Evolutionary conservation across 768 basidiomycete species (phyloP).

Genomic region (Naematelia encephala): DNA sequence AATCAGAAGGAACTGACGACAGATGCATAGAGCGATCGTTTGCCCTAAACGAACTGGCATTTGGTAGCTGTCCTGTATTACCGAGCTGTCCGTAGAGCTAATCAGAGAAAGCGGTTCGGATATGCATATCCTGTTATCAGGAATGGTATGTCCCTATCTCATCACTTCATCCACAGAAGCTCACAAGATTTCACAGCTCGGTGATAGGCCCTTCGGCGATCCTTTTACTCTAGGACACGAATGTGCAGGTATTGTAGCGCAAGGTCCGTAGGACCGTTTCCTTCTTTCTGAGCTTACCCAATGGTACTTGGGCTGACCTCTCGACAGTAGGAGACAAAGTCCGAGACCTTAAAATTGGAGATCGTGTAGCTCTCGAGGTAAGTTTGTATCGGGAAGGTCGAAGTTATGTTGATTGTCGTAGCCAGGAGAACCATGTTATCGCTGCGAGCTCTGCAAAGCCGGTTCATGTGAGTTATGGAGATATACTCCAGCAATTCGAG

Average conservation of each 20-base stretch:
- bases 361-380: constrained; percentile 87
- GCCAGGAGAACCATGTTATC: constrained; percentile 79
- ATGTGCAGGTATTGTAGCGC: constrained; percentile 15
- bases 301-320: neutral
- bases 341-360: constrained; percentile 65
- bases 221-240: constrained; percentile 28
- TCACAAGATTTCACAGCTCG: neutral
- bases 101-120: constrained; percentile 20
- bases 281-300: too few species aligned
- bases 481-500: neutral
- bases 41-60: constrained; percentile 17
- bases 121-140: constrained; percentile 19
- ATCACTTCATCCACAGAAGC: neutral
- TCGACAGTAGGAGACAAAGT: constrained; percentile 18
- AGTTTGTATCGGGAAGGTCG: constrained; percentile 62
- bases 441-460: constrained; percentile 73
- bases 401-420: constrained; percentile 49
- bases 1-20: neutral
- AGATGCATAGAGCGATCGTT: constrained; percentile 14
- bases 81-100: neutral
- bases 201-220: constrained; percentile 10
- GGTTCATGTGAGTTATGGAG: constrained; percentile 67
- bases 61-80: constrained; percentile 15
- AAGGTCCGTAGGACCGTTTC: constrained; percentile 3
- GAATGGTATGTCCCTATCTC: constrained; percentile 3